A percentile compares a stretch with the other conserved stretches of the same genome.
phyloP scores from a whole-genome alignment of 2,329 filamentous ascomycete species.

The Alternaria solani region DNA sequence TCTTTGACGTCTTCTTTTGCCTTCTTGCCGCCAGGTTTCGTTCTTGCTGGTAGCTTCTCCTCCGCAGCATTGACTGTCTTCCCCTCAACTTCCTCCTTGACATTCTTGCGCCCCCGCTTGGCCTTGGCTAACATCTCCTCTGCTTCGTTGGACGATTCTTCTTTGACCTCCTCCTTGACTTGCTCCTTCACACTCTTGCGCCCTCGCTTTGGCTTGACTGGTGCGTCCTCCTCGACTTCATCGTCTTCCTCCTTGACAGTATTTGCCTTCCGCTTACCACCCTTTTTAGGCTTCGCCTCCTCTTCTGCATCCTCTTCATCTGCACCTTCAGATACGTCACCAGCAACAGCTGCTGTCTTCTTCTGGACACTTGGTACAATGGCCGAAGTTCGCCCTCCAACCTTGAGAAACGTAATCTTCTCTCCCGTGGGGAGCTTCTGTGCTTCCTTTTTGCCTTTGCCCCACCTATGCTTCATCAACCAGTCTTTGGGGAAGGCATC shows the following conservation, averaged over 20 bases:
- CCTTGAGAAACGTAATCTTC: conserved; percentile 84
- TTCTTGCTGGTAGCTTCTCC: conserved; percentile 20
- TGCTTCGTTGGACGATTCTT: conserved; percentile 25
- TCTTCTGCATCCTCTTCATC: conserved; percentile 33
- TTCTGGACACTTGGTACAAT: conserved; percentile 87
- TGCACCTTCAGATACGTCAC: conserved; percentile 56
- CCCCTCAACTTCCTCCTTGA: conserved; percentile 31
- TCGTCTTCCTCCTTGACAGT: conserved; percentile 33
- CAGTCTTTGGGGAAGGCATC: conserved; percentile 85
- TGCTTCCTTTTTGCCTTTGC: conserved; percentile 79
- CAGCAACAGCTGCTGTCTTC: conserved; percentile 71
- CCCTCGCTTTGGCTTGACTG: conserved; percentile 30
- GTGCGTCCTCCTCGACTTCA: conserved; percentile 10
- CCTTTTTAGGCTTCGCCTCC: conserved; percentile 41
- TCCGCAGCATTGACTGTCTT: conserved; percentile 34
- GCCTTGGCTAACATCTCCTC: conserved; percentile 20
- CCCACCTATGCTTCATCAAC: conserved; percentile 87
- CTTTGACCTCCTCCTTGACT: conserved; percentile 23
- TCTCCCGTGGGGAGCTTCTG: conserved; percentile 81
- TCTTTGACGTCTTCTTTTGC: conserved; percentile 29
- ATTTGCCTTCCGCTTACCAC: conserved; percentile 47
- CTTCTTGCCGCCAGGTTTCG: conserved; percentile 12
- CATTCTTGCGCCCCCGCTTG: conserved; percentile 34
- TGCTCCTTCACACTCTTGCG: conserved; percentile 36
- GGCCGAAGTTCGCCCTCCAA: conserved; percentile 90